Evolutionary conservation across 257 asterid genomes (phyloP).

Genomic region (Ballota nigra): DNA sequence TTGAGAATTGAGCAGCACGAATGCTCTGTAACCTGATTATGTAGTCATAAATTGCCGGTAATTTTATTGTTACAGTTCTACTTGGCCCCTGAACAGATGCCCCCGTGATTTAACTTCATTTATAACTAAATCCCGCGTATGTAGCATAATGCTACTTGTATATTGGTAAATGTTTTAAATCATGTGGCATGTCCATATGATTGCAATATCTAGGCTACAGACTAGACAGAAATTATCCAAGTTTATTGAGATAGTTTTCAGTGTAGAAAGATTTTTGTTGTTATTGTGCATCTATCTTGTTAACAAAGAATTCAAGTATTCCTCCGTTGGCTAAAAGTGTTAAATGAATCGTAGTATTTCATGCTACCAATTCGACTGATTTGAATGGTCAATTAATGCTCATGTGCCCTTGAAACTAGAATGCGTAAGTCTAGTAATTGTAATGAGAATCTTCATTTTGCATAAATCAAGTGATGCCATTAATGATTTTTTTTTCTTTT

Average conservation of each 20-base stretch:
- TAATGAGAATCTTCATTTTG: not conserved
- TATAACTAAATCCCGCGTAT: slow-evolving; percentile 1
- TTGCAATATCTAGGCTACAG: not conserved
- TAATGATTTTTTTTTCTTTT: slow-evolving; percentile 8
- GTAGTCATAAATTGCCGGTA: slow-evolving; percentile 1
- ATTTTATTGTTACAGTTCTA: not conserved
- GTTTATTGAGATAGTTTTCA: not conserved
- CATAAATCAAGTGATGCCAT: not conserved
- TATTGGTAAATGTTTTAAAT: not conserved
- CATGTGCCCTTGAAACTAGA: slow-evolving; percentile 8
- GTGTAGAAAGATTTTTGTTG: not conserved
- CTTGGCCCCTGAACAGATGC: not conserved
- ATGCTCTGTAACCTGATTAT: slow-evolving; percentile 14
- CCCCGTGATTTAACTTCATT: not conserved
- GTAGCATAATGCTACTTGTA: not conserved
- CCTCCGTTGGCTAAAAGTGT: not conserved
- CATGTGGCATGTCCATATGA: not conserved
- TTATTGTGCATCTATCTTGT: slow-evolving; percentile 10
- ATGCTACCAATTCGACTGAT: not conserved
- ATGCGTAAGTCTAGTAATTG: not conserved
- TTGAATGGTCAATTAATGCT: not conserved
- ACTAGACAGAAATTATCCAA: not conserved
- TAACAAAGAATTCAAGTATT: not conserved
- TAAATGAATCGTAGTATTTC: not conserved
- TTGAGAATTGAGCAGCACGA: not conserved